A percentile compares a stretch with the other conserved stretches of the same genome.
phyloP scores from a whole-genome alignment of 805 yeast species.

The Trichomonascus vanleenenianus region DNA sequence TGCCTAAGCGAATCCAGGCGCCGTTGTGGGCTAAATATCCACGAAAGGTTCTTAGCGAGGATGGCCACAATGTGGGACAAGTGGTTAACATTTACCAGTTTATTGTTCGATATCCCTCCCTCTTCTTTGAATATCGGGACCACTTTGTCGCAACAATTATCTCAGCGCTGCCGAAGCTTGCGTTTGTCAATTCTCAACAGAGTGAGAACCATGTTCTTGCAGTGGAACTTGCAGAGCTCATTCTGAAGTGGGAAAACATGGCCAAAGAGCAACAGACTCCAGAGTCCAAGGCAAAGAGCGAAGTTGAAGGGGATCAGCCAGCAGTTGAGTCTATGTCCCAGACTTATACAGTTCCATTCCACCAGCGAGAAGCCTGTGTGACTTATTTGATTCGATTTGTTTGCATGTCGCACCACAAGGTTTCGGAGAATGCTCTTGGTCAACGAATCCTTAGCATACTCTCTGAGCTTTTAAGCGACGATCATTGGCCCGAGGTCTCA shows the following conservation, averaged over 20 bases:
- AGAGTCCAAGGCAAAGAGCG: conserved; percentile 20
- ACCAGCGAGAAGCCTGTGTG: conserved; percentile 82
- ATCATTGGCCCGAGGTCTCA: conserved; percentile 82
- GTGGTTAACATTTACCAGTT: conserved; percentile 85
- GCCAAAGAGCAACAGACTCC: conserved; percentile 19
- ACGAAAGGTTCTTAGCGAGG: conserved; percentile 83
- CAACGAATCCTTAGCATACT: conserved; percentile 73
- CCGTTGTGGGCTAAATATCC: conserved; percentile 91
- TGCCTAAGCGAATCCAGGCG: conserved; percentile 55
- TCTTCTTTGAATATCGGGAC: conserved; percentile 80
- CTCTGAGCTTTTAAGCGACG: conserved; percentile 61
- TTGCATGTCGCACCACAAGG: conserved; percentile 77
- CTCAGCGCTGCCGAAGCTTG: conserved; percentile 85
- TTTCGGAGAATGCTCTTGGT: conserved; percentile 76
- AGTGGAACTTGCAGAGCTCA: conserved; percentile 79
- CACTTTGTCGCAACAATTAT: conserved; percentile 84
- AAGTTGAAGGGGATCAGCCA: conserved; percentile 18
- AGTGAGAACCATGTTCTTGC: conserved; percentile 79
- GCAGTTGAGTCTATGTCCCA: conserved; percentile 34
- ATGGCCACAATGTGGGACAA: conserved; percentile 77
- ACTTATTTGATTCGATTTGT: conserved; percentile 82
- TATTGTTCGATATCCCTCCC: conserved; percentile 74
- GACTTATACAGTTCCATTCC: conserved; percentile 56
- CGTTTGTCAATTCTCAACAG: conserved; percentile 68
- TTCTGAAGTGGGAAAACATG: conserved; percentile 74